These are phyloP conservation scores for Entelexis paramagnoliae DNA, from an alignment of 1,139 yeast genomes.

Conservation along the genomic window DNA sequence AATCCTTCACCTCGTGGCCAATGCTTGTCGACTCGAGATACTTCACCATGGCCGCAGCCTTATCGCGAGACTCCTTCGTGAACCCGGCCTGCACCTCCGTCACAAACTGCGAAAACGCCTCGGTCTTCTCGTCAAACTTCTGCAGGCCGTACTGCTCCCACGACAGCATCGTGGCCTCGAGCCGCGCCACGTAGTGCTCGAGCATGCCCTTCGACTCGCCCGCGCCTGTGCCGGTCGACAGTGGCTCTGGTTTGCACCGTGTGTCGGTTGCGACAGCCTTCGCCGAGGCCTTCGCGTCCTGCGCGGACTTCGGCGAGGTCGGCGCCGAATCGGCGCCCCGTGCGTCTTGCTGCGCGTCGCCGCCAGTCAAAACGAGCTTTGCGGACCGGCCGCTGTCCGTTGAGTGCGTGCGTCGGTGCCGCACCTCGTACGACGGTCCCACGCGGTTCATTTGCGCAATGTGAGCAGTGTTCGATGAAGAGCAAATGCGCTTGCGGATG, in stretches of 20 bases:
- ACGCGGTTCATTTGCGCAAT: background rate
- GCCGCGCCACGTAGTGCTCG: conserved; percentile 8
- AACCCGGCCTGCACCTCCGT: conserved; percentile 29
- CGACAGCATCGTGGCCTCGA: conserved; percentile 16
- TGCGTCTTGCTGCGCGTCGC: background rate
- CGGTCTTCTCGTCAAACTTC: conserved; percentile 29
- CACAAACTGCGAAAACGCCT: conserved; percentile 29
- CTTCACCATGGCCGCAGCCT: conserved; percentile 15
- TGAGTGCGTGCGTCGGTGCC: conserved; percentile 5
- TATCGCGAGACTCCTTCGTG: conserved; percentile 26
- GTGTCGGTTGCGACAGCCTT: background rate
- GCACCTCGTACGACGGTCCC: conserved; percentile 2
- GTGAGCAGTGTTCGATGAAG: too few relatives aligned
- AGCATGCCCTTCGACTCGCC: background rate
- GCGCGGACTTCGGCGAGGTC: background rate
- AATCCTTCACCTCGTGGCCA: conserved; percentile 17
- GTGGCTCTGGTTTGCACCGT: conserved; percentile 1
- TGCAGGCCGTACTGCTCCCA: conserved; percentile 20
- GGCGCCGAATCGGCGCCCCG: background rate
- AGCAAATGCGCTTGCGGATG: background rate
- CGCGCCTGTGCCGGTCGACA: background rate
- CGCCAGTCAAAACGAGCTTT: background rate
- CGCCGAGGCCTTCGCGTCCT: background rate
- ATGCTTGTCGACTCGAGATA: conserved; percentile 17
- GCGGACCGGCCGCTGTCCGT: background rate